Base-by-base conservation (phyloP, 495 filamentous ascomycete genomes). In the Immersiella caudata region DNA sequence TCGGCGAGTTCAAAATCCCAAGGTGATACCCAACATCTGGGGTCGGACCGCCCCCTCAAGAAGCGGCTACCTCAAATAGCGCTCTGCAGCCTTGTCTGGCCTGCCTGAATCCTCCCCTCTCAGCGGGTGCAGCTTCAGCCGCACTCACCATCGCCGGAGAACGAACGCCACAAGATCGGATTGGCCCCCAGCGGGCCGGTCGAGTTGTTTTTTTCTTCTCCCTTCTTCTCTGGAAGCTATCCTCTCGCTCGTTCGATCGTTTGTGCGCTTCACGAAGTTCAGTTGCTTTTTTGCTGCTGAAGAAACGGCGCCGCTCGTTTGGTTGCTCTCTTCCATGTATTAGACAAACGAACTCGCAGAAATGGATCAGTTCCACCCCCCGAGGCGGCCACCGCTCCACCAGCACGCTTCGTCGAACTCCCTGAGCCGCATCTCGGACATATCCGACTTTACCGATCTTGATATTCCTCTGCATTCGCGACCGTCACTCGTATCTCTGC, bases 401-500 rank as follows among this genome's bases (percentile, higher is more conserved):
- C 64, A 65, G 3, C 65, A 46, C 64, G 69, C 67, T 6, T 70
- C 70, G 14, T 54, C 66, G 35, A 60, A 74, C 29, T 59, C 70
- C 29, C 67, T 83, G 65, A 79, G 78, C 61, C 77, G 80, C 67
- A 80, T 84, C 60, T 81, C 81, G 29, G 76, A 74, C 40, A 60
- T 83, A 11, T 82, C 79, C 33, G 79, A 82, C 57, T 72, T 76
- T 26, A 68, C 71, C 46, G 76, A 78, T 40, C 67, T 71, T 40
- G 75, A 74, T 52, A 74, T 67, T 21, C 60, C 66, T 16, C 61
- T 79, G 58, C 79, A 72, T 20, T 68, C 74, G 5, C 79, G 80
- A 20, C 80, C 81, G 35, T 80, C 80, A 0, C 75, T 81, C 26
- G 75, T 81, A 6, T 81, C 80, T 36, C 74, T 82, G 14, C 76